Conservation (phyloP, 805 yeast genomes). For the Candida fluviatilis region DNA sequence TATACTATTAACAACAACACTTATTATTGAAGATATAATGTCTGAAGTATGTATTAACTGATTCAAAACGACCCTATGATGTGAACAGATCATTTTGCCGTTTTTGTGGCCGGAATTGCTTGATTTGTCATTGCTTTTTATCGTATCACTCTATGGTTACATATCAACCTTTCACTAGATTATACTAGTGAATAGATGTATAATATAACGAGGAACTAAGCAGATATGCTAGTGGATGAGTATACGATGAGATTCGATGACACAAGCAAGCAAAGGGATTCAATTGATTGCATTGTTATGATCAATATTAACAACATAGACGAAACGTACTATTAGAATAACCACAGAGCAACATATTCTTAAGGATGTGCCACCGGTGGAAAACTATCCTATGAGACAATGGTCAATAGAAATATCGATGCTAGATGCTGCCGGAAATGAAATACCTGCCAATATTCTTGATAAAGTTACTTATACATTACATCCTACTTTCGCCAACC, state of each 20-base stretch:
- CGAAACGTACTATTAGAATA: conserved; percentile 82
- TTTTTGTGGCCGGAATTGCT: no score
- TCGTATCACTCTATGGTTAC: no score
- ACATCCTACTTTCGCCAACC: conserved; percentile 93
- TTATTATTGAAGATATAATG: conserved; percentile 1
- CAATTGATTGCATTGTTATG: not conserved
- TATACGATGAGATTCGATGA: no score
- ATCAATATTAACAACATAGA: conserved; percentile 32
- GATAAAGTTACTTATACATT: conserved; percentile 91
- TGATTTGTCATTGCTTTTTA: no score
- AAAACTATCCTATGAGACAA: conserved; percentile 90
- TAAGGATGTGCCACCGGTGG: conserved; percentile 77
- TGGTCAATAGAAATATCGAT: conserved; percentile 81
- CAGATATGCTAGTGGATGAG: no score
- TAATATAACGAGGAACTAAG: no score
- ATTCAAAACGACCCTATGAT: no score
- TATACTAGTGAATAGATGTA: no score
- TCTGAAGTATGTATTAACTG: conserved; percentile 4
- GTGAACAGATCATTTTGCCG: no score
- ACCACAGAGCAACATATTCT: conserved; percentile 82
- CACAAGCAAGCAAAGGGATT: no score
- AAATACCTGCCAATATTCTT: conserved; percentile 79
- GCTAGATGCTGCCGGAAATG: conserved; percentile 76
- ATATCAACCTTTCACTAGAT: no score
- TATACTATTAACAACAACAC: not conserved